Evolutionary conservation across 148 eudicot species (phyloP), one percentile per base, ranked within the genome.

Genomic region (Gaultheria prostrata): DNA sequence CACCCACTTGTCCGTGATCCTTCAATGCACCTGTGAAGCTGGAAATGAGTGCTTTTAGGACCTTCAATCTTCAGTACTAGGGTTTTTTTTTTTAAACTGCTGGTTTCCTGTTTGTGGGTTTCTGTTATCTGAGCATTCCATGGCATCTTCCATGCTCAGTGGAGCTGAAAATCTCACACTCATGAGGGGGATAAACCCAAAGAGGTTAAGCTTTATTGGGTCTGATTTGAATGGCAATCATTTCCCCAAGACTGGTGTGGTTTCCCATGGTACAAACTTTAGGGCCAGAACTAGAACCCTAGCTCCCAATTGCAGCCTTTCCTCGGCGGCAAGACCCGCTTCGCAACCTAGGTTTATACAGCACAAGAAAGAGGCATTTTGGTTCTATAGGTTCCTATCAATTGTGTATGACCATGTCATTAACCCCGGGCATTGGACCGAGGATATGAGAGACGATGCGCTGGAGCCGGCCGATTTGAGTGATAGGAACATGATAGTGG

Each of bases 311-410:
- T 94, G 96, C 82, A 95, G 93, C 83, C 18, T 90, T 0, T 89
- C 98, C 59, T n/a, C n/a, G n/a, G 87, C 91, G 0, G 77, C 96
- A 14, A 92, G 98, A 83, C 98, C 98, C 45, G 88, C 89, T 51
- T 91, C 98, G 43, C 98, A 94, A 82, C 98, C 95, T n/a, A 91
- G 98, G 84, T 96, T 95, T 84, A 95, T 95, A 67, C 97, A 95
- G 43, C 95, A 95, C 89, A 95, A 95, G 71, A 86, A 93, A 78
- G 97, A 93, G 86, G 98, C 98, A 0, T 95, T 93, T 84, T 95
- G 97, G 98, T 95, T 95, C 57, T 95, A 95, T 82, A 89, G 97
- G 84, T 95, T 93, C 61, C 80, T 95, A 53, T 94, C 96, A 11
- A 91, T 94, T 81, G 96, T 92, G 80, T 93, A 94, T 89, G 96